phyloP scores from a whole-genome alignment of 2,329 filamentous ascomycete species.

The Aspergillus clavatus region DNA sequence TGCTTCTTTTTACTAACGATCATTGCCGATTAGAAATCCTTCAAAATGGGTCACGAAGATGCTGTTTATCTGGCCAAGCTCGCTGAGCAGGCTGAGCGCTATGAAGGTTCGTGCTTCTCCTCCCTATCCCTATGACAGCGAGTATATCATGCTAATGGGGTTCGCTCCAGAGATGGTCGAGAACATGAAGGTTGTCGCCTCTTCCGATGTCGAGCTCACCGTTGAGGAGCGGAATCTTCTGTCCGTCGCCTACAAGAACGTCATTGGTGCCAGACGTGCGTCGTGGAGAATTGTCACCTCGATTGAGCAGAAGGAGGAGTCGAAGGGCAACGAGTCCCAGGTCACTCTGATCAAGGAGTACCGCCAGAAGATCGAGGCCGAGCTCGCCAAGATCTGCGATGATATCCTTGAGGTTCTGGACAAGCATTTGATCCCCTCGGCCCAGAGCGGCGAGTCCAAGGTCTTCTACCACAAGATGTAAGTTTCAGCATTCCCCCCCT shows the following conservation, averaged over 20 bases:
- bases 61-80: conserved; percentile 99
- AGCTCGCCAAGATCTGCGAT: conserved; percentile 96
- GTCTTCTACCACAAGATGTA: conserved; percentile 99
- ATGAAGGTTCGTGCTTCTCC: conserved; percentile 84
- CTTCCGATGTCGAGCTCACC: conserved; percentile 73
- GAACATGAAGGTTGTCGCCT: conserved; percentile 99
- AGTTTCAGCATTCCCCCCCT: conserved; percentile 23
- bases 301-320: conserved; percentile 99
- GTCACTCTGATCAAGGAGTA: conserved; percentile 94
- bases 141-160: conserved; percentile 16
- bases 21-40: conserved; percentile 31
- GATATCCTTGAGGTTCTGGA: conserved; percentile 95
- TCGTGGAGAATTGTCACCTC: conserved; percentile 98
- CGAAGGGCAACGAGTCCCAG: conserved; percentile 92
- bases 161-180: conserved; percentile 83
- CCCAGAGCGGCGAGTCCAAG: conserved; percentile 94
- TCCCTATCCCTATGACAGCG: neutral
- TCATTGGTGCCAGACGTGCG: conserved; percentile 91
- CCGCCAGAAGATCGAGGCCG: conserved; percentile 95
- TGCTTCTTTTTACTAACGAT: conserved; percentile 14
- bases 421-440: conserved; percentile 87
- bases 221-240: conserved; percentile 97
- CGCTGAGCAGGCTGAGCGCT: conserved; percentile 99
- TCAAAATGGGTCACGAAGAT: conserved; percentile 98
- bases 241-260: conserved; percentile 98